A percentile compares a stretch with the other conserved stretches of the same genome.
These are phyloP conservation scores for Berberis vulgaris DNA, from an alignment of 164 flowering plant species.

Conservation along the genomic window DNA sequence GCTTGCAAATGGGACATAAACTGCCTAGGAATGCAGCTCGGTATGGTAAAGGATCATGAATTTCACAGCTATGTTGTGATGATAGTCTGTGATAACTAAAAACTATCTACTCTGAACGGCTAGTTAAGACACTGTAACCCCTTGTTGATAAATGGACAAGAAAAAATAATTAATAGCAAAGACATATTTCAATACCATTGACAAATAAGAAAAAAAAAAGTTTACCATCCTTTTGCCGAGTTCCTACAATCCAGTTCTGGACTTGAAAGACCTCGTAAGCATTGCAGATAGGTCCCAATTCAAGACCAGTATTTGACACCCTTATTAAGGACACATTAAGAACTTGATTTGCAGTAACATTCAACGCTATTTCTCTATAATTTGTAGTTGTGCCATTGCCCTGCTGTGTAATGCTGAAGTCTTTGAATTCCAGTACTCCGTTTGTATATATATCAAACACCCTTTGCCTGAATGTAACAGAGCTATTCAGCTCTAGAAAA, in stretches of 20 bases:
- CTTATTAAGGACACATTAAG: slow-evolving; percentile 43
- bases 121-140: no score
- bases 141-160: no score
- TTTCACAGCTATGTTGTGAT: no score
- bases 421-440: slow-evolving; percentile 11
- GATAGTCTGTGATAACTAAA: no score
- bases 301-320: slow-evolving; percentile 6
- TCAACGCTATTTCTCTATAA: slow-evolving; percentile 19
- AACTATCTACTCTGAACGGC: no score
- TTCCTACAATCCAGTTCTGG: slow-evolving; percentile 20
- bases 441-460: slow-evolving; percentile 47
- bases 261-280: slow-evolving; percentile 53
- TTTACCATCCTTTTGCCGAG: slow-evolving; percentile 36
- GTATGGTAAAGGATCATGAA: no score
- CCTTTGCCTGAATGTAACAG: slow-evolving; percentile 37
- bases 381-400: slow-evolving; percentile 20
- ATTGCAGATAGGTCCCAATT: slow-evolving; percentile 51
- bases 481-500: slow-evolving; percentile 37
- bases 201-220: background rate
- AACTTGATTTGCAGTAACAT: slow-evolving; percentile 26
- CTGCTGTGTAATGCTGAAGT: slow-evolving; percentile 28
- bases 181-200: background rate
- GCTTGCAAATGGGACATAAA: no score
- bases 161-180: background rate
- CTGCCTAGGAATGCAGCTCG: no score